Evolutionary conservation across 192 early-diverging fungal genomes (phyloP), one percentile per base, ranked within the genome.

Genomic region (Powellomyces hirtus): DNA sequence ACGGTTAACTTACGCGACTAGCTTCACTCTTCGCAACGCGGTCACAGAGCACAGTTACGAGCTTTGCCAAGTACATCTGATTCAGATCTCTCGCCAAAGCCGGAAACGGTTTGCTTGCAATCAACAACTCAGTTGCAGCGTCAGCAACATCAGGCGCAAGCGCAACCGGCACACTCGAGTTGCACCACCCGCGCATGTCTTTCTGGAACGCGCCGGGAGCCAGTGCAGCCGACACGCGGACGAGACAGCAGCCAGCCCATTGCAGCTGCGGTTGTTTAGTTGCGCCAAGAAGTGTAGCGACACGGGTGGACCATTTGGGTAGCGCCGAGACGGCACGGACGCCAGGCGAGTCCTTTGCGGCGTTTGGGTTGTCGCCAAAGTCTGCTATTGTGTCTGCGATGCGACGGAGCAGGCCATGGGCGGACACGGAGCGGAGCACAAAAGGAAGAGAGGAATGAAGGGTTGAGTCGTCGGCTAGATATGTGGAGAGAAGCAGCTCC

Each of bases 51-150:
- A 1, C 35, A 13, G 31, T 26, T 30, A 66, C 50, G 26, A 27
- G 20, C 38, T 66, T 66, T 3, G 64, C 64, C 7, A 66, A 52
- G 26, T 52, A 66, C 64, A 56, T 36, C 34, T 66, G 64, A 57
- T 52, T 66, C 30, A 66, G 38, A 57, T 66, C 64, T 16, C 64
- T 22, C 33, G 53, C 51, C 3, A 66, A 35, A 5, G 34, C 38
- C 51, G 64, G 64, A 40, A 55, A 66, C 34, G 34, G 36, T 24
- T 66, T 66, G 1, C 34, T 38, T 6, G 14, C 22, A 16, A 56
- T 13, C 24, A 66, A 18, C 46, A 66, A 7, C 37, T 22, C 16
- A 31, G 35, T 38, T 10, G 37, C 18, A 3, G 64, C 53, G 4
- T 8, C 33, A 16, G 38, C 14, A 4, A 56, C 18, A 36, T 66